These are phyloP conservation scores for Onygenales sp. DNA, from an alignment of 2,329 filamentous ascomycete genomes.

Conservation along the genomic window DNA sequence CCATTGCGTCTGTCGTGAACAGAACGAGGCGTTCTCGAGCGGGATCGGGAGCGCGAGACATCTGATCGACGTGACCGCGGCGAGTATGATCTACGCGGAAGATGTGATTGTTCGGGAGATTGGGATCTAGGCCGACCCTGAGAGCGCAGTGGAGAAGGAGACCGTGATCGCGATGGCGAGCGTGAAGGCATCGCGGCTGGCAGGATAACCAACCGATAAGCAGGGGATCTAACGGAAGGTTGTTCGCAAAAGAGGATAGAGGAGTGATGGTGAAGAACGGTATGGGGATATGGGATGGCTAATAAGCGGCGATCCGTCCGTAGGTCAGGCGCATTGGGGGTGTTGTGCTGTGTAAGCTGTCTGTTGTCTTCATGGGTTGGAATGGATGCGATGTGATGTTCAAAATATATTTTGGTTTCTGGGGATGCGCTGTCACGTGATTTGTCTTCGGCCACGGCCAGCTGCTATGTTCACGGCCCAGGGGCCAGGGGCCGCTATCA, in stretches of 20 bases:
- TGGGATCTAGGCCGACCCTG: conserved; percentile 12
- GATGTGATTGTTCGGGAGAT: conserved; percentile 8
- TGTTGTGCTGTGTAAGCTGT: no score
- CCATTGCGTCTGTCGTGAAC: conserved; percentile 17
- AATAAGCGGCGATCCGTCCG: no score
- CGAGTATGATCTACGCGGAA: conserved; percentile 4
- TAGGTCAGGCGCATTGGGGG: no score
- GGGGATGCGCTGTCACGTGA: no score
- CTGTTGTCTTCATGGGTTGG: no score
- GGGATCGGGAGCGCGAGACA: conserved; percentile 24
- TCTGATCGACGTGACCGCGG: conserved; percentile 15
- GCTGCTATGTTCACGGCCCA: no score
- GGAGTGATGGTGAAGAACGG: no score
- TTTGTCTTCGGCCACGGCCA: no score
- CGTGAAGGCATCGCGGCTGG: conserved; percentile 11
- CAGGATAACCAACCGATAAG: background rate
- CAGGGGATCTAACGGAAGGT: background rate
- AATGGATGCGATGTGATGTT: no score
- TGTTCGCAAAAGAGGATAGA: background rate
- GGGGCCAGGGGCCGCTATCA: no score
- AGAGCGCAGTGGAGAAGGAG: conserved; percentile 17
- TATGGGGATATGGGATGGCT: no score
- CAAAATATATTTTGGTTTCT: no score
- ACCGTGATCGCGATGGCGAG: conserved; percentile 17
- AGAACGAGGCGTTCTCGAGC: conserved; percentile 23